These are phyloP conservation scores for Gossypium sturtianum DNA, from an alignment of 345 rosid genomes.

Conservation along the genomic window DNA sequence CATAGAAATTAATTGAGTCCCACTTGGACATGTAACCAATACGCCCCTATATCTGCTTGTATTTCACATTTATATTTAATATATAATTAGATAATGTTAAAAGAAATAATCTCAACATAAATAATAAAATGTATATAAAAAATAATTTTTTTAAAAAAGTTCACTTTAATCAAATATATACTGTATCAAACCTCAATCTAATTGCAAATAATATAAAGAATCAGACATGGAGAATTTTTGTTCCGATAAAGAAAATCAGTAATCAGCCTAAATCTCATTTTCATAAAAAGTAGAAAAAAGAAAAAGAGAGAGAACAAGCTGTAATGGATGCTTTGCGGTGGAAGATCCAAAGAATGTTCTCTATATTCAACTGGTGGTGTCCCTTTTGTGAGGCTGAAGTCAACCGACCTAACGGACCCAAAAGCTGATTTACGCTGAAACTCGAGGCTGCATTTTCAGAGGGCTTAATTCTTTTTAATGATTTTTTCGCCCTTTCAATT, in stretches of 20 bases:
- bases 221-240: no score
- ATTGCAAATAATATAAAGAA: no score
- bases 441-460: conserved; percentile 12
- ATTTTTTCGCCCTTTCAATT: no score
- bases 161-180: no score
- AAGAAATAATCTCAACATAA: no score
- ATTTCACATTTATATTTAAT: no score
- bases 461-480: neutral
- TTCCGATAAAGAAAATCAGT: neutral
- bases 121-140: no score
- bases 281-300: neutral
- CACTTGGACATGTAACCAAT: no score
- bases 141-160: no score
- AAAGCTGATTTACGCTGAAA: conserved; percentile 14
- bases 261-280: neutral
- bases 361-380: neutral
- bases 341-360: conserved; percentile 31
- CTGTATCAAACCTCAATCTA: no score
- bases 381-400: neutral
- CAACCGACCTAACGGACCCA: conserved; percentile 12
- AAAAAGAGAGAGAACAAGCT: neutral
- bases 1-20: neutral
- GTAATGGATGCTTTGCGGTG: conserved; percentile 4
- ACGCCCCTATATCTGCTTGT: no score
- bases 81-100: no score